phyloP scores from a whole-genome alignment of 164 flowering plant genomes.

The Houttuynia cordata region DNA sequence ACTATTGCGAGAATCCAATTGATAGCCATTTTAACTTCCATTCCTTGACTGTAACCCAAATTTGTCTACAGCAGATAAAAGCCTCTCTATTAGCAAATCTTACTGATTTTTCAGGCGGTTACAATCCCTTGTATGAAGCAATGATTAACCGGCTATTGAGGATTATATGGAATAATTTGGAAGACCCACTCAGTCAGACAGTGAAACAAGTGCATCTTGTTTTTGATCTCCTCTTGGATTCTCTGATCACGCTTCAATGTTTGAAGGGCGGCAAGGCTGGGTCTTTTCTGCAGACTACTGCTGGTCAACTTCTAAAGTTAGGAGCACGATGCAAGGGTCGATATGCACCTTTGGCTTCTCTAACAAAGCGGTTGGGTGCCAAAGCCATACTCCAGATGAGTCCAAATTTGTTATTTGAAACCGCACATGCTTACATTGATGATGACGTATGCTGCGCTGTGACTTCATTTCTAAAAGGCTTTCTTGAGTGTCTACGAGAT shows the following conservation, averaged over 20 bases:
- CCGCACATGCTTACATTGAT: constrained; percentile 58
- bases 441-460: constrained; percentile 95
- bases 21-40: constrained; percentile 98
- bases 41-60: constrained; percentile 86
- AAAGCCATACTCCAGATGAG: constrained; percentile 56
- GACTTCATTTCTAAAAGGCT: constrained; percentile 84
- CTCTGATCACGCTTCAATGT: constrained; percentile 42
- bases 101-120: constrained; percentile 19
- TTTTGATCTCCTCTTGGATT: constrained; percentile 80
- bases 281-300: constrained; percentile 40
- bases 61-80: constrained; percentile 93
- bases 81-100: constrained; percentile 46
- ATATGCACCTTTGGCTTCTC: constrained; percentile 82
- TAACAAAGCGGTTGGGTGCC: constrained; percentile 88
- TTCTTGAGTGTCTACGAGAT: constrained; percentile 78
- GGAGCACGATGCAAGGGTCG: constrained; percentile 96
- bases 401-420: constrained; percentile 51
- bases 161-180: constrained; percentile 93
- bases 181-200: constrained; percentile 95
- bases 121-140: constrained; percentile 56
- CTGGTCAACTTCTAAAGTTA: constrained; percentile 58
- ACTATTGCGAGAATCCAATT: constrained; percentile 65
- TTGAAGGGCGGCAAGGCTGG: constrained; percentile 33
- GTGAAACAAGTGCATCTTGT: constrained; percentile 95
- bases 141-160: constrained; percentile 55